A percentile compares a stretch with the other conserved stretches of the same genome.
Conservation (phyloP, 805 yeast genomes). For the Tanozyma kutaoensis region DNA sequence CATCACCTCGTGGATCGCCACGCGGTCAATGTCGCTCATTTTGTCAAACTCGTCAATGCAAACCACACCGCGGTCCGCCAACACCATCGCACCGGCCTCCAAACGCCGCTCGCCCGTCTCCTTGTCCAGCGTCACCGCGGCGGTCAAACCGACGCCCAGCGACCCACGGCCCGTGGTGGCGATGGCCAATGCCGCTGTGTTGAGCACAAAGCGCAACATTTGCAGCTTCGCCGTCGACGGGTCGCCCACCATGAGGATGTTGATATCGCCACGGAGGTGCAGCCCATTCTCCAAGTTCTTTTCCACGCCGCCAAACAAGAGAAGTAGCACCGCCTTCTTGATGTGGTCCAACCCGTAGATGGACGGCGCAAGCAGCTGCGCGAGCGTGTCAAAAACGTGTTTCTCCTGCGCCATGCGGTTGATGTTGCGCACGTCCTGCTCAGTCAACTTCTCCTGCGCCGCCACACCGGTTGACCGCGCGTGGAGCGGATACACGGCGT, state of each 20-base stretch:
- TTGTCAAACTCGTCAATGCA: constrained; percentile 99
- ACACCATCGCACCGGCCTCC: constrained; percentile 99
- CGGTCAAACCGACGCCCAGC: constrained; percentile 99
- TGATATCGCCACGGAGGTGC: constrained; percentile 96
- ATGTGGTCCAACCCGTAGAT: constrained; percentile 88
- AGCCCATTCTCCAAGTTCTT: constrained; percentile 91
- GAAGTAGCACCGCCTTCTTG: constrained; percentile 79
- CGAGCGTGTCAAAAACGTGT: constrained; percentile 62
- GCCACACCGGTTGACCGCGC: constrained; percentile 82
- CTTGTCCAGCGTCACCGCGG: constrained; percentile 92
- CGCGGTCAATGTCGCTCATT: constrained; percentile 94
- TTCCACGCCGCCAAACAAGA: constrained; percentile 90
- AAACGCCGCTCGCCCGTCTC: constrained; percentile 94
- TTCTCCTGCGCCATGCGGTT: constrained; percentile 60
- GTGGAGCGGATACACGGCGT: constrained; percentile 80
- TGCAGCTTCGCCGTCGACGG: constrained; percentile 98
- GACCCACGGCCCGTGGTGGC: constrained; percentile 99
- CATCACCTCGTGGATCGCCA: constrained; percentile 98
- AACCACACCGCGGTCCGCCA: constrained; percentile 94
- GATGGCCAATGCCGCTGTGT: constrained; percentile 89
- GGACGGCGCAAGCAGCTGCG: constrained; percentile 89
- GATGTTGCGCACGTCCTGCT: constrained; percentile 75
- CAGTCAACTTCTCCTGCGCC: constrained; percentile 54
- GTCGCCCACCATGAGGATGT: constrained; percentile 93
- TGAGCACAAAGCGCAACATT: constrained; percentile 83